Base-by-base conservation (phyloP, 768 basidiomycete genomes). In the Candolleomyces efflorescens region DNA sequence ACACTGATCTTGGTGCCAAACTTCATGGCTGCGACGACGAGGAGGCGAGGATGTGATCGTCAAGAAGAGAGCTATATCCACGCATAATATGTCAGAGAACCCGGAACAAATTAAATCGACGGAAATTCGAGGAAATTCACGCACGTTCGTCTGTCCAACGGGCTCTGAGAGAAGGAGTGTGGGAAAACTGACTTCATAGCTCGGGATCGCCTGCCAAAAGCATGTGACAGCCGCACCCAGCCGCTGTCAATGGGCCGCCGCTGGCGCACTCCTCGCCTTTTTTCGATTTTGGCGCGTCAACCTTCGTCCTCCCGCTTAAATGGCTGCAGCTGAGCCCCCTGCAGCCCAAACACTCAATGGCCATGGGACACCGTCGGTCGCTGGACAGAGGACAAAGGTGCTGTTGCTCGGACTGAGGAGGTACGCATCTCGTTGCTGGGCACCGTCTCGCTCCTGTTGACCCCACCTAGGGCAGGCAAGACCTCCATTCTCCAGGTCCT, bases 401-500 rank as follows among this genome's bases (percentile, higher is more conserved):
- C 78, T 92, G 20, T 75, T 91, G 11, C 73, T 91, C 47, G 90
- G 90, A 2, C 78, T 88, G 63, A 81, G 87, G 64, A 85, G 86
- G 87, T 85, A 44, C 38, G 61, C 59, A 26, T 26, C 48, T n/a
- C 52, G 27, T 43, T 26, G 53, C 36, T 27, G 53, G 49, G 26
- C 20, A 15, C 15, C 54, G 23, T 53, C 55, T 36, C 55, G n/a
- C 41, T 55, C 47, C 60, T 27, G 58, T 43, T 37, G 44, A 54
- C 53, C 39, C 46, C 27, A 54, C 43, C 15, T 66, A 95, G 94
- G 74, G 88, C 89, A 58, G 95, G 95, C 59, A 98, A 97, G 71
- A 90, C 94, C 37, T 94, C 91, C 18, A 92, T 94, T 54, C 83
- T 89, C 64, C 85, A 94, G 69, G 92, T 95, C 36, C 81, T 97